Percentiles rank a stretch among this genome's conserved stretches.
Evolutionary conservation across 2,329 filamentous ascomycete species (phyloP).

Genomic region (Hymenoscyphus linearis): DNA sequence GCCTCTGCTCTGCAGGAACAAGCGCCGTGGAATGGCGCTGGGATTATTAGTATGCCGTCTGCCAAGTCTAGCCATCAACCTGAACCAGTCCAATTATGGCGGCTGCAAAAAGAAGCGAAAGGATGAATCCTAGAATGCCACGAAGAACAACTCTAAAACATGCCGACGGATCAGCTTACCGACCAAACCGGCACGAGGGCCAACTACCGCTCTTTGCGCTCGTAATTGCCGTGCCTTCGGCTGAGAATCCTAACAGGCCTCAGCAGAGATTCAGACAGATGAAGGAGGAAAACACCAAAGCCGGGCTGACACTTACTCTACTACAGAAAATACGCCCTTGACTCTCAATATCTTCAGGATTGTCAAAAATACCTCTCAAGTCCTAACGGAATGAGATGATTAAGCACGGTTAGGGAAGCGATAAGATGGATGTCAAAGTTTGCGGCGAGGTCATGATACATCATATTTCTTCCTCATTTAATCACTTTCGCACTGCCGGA

Average conservation of each 20-base stretch:
- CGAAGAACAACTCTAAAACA: neutral
- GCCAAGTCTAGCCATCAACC: neutral
- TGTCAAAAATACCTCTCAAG: neutral
- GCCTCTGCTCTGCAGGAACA: conserved; percentile 30
- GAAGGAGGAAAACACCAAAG: neutral
- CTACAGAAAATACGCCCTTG: neutral
- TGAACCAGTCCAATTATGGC: neutral
- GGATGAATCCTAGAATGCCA: neutral
- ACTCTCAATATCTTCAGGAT: neutral
- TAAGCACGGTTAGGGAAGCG: neutral
- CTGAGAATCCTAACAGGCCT: neutral
- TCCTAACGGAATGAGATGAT: neutral
- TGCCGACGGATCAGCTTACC: conserved; percentile 20
- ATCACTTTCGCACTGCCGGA: neutral
- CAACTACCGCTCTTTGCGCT: neutral
- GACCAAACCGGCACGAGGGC: conserved; percentile 11
- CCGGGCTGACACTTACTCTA: neutral
- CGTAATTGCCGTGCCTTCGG: neutral
- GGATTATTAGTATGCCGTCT: neutral
- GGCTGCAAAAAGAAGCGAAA: conserved; percentile 4
- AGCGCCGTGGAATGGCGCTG: conserved; percentile 17
- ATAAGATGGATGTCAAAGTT: neutral
- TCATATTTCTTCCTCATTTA: neutral
- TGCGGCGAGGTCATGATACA: neutral
- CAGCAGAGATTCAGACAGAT: neutral